phyloP scores from a whole-genome alignment of 805 yeast genomes.

The Clavispora vitiphila region DNA sequence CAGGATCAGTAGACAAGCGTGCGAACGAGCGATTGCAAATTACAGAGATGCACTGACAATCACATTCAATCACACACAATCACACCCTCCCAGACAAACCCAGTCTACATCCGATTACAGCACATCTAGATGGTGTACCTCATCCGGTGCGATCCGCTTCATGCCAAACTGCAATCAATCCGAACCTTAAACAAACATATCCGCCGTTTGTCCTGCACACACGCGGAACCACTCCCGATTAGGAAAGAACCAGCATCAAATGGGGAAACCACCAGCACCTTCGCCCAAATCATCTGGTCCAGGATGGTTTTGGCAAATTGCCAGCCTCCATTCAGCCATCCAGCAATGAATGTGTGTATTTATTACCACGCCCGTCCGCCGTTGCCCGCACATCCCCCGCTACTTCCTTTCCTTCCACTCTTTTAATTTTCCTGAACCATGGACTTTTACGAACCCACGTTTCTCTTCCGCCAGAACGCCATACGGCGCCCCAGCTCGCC shows the following conservation, averaged over 20 bases:
- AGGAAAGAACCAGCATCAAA: neutral
- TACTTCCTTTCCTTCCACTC: no score
- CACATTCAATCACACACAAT: no score
- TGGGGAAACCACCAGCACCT: neutral
- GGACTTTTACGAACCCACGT: constrained; percentile 35
- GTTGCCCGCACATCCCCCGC: neutral
- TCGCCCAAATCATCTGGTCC: neutral
- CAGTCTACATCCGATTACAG: no score
- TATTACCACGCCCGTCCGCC: neutral
- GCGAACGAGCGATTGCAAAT: neutral
- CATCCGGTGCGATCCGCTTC: no score
- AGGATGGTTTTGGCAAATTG: neutral
- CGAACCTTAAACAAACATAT: no score
- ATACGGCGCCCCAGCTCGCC: constrained; percentile 14
- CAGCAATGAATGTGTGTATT: neutral
- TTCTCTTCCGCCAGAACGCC: constrained; percentile 39
- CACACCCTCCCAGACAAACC: no score
- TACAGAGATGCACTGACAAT: no score
- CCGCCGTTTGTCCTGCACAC: constrained; percentile 1
- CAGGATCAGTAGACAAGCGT: neutral
- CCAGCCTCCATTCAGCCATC: neutral
- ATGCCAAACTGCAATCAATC: no score
- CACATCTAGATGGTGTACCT: no score
- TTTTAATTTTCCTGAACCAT: constrained; percentile 5
- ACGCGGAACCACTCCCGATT: neutral